Evolutionary conservation across 768 basidiomycete genomes (phyloP).

Genomic region (Ramaria rubella): DNA sequence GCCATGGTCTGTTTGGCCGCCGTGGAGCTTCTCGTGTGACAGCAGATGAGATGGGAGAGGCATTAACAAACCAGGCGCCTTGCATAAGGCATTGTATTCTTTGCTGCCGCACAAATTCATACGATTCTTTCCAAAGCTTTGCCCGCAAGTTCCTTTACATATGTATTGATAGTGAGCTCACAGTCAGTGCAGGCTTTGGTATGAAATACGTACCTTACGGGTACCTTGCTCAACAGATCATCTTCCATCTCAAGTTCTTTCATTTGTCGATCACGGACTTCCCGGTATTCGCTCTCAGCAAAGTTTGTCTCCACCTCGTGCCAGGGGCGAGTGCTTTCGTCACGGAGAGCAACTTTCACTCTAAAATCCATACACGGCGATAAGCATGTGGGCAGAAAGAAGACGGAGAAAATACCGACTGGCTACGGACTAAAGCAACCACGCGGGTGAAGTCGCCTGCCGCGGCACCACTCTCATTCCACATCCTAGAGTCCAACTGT

Average conservation of each 20-base stretch:
- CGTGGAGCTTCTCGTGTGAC: constrained; percentile 35
- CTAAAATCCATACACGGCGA: constrained; percentile 30
- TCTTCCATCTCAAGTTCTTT: constrained; percentile 85
- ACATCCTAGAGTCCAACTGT: constrained; percentile 43
- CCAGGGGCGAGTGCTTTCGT: constrained; percentile 73
- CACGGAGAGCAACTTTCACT: constrained; percentile 67
- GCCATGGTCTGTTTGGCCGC: constrained; percentile 64
- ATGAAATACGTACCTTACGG: constrained; percentile 63
- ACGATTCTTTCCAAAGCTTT: constrained; percentile 84
- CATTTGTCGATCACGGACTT: constrained; percentile 85
- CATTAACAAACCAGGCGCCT: constrained; percentile 91
- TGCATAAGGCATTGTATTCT: constrained; percentile 81
- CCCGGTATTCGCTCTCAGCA: constrained; percentile 74
- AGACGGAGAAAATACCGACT: constrained; percentile 50
- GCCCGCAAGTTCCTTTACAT: constrained; percentile 65
- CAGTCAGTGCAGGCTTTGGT: background rate
- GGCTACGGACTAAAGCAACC: constrained; percentile 71
- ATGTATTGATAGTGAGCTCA: constrained; percentile 8
- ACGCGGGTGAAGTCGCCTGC: constrained; percentile 72
- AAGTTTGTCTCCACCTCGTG: constrained; percentile 80
- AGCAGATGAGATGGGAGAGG: constrained; percentile 42
- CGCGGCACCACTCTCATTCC: constrained; percentile 80
- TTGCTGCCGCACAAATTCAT: constrained; percentile 84
- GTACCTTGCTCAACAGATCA: constrained; percentile 77
- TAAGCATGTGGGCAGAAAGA: background rate